Evolutionary conservation across 2,329 filamentous ascomycete genomes (phyloP).

Genomic region (Dothistroma septosporum): DNA sequence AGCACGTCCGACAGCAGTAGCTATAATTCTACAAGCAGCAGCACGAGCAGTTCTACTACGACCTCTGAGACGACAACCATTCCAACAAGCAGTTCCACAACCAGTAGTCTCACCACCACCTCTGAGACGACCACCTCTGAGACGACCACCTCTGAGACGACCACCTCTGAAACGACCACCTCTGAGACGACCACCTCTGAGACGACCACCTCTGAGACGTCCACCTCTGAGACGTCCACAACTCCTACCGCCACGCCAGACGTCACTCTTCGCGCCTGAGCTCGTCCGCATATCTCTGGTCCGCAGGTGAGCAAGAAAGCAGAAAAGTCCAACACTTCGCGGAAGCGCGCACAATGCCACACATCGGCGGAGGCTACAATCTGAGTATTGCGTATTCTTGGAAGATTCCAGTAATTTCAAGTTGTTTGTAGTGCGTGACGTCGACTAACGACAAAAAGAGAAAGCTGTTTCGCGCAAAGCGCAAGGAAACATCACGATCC

Average conservation of each 20-base stretch:
- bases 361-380: background rate
- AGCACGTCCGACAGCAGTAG: background rate
- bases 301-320: background rate
- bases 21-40: background rate
- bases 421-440: background rate
- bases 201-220: too few relatives aligned
- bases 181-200: background rate
- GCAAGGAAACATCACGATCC: background rate
- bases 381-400: background rate
- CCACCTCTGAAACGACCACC: background rate
- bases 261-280: background rate
- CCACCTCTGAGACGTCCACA: background rate
- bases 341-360: background rate
- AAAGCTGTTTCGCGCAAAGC: background rate
- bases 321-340: background rate
- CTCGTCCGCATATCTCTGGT: background rate
- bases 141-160: background rate
- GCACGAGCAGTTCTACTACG: background rate
- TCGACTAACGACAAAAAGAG: background rate
- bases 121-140: background rate
- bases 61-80: background rate
- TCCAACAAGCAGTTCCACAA: background rate
- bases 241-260: background rate
- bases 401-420: background rate
- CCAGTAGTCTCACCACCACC: background rate